Conservation (phyloP, 140 eudicot species). For the Senecio squalidus region DNA sequence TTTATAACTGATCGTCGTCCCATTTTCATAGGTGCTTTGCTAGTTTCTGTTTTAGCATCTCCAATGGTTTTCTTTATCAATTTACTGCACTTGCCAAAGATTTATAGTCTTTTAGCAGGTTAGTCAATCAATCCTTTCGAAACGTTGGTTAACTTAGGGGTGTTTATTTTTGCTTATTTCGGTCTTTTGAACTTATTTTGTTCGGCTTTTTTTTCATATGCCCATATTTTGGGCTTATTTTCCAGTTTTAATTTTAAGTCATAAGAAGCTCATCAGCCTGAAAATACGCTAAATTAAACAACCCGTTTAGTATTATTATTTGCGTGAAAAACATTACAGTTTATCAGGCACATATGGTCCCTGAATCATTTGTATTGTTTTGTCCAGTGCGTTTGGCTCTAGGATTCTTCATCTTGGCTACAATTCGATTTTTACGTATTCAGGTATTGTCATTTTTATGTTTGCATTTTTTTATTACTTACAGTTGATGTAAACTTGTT, state of each 20-base stretch:
- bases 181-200: too few relatives aligned
- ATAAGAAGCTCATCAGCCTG: too few relatives aligned
- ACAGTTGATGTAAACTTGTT: constrained; percentile 9
- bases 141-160: too few relatives aligned
- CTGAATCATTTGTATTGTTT: constrained; percentile 7
- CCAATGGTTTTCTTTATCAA: constrained; percentile 52
- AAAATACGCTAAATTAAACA: too few relatives aligned
- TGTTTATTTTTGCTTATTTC: too few relatives aligned
- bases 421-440: constrained; percentile 76
- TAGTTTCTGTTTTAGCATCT: constrained; percentile 76
- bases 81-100: constrained; percentile 69
- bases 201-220: too few relatives aligned
- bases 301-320: too few relatives aligned
- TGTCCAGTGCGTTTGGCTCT: constrained; percentile 77
- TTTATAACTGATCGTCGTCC: not conserved
- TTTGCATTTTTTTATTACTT: constrained; percentile 1
- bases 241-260: too few relatives aligned
- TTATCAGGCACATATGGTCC: not conserved
- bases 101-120: constrained; percentile 85
- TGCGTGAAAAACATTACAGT: too few relatives aligned
- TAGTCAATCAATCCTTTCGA: too few relatives aligned
- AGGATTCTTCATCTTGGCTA: constrained; percentile 66
- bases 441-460: constrained; percentile 47
- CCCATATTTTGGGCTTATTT: too few relatives aligned
- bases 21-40: constrained; percentile 52